Conservation (phyloP, 2,329 filamentous ascomycete species). For the Stemphylium beticola region DNA sequence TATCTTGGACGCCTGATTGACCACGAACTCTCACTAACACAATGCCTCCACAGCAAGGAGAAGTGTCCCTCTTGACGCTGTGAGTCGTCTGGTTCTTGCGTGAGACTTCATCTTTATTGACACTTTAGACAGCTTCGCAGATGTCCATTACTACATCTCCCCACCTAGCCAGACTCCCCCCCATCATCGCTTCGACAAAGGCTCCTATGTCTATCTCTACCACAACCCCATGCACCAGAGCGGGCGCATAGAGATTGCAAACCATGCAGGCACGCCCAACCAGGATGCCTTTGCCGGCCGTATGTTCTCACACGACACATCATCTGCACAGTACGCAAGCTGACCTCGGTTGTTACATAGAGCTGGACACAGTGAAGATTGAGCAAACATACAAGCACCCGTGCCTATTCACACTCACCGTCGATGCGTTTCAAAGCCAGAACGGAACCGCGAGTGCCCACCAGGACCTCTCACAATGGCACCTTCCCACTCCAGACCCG, state of each 20-base stretch:
- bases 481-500: constrained; percentile 74
- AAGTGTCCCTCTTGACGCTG: constrained; percentile 56
- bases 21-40: constrained; percentile 19
- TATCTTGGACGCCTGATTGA: constrained; percentile 15
- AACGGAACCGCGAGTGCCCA: constrained; percentile 48
- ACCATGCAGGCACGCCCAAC: constrained; percentile 73
- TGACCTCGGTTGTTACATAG: constrained; percentile 51
- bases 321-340: constrained; percentile 9
- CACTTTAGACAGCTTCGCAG: constrained; percentile 66
- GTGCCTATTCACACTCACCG: constrained; percentile 70
- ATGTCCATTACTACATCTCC: constrained; percentile 80
- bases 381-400: constrained; percentile 77
- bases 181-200: constrained; percentile 82
- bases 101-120: constrained; percentile 16
- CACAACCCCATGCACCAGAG: constrained; percentile 71
- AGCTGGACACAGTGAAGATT: constrained; percentile 68
- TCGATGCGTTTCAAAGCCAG: constrained; percentile 55
- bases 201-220: constrained; percentile 81
- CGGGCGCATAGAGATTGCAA: constrained; percentile 77
- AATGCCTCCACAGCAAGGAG: constrained; percentile 58
- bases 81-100: constrained; percentile 35
- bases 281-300: constrained; percentile 81
- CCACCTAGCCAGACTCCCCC: constrained; percentile 69
- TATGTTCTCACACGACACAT: constrained; percentile 53
- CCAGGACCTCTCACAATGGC: constrained; percentile 68